Base-by-base conservation (phyloP, 108 stramenopile genomes). In the Tribonema minus region DNA sequence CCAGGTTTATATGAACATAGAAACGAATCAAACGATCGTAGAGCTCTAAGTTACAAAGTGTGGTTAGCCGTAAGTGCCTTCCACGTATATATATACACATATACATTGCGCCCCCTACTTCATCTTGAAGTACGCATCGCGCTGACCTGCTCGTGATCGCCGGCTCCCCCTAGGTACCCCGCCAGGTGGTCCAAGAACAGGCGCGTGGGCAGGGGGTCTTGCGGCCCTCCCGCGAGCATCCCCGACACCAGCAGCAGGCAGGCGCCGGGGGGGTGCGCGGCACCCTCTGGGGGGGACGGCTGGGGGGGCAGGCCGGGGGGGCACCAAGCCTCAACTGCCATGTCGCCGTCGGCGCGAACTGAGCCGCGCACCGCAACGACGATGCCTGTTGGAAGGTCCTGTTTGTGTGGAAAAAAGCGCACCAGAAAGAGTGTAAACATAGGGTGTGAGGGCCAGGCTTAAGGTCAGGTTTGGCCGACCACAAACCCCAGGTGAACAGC, bases 321-420 rank as follows among this genome's bases (percentile, higher is more conserved):
- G 68, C 83, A 84, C 59, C 62, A 82, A 29, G 35, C 82, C 12
- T 35, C 69, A 1, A 86, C 85, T n/a, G 28, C 23, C 31, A 87
- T 58, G 9, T 34, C 58, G 27, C 87, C 87, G 39, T 76, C 38
- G 29, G 28, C 63, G 3, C 32, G 33, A 36, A 85, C 74, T 26
- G 20, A 26, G 27, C 87, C 87, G 31, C 33, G 37, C 0, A 82
- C 73, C 2, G 80, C 87, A 20, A 86, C 76, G 2, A 78, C 81
- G 36, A 87, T 28, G 1, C 87, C 87, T 27, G 82, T 82, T n/a
- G n/a, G n/a, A n/a, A n/a, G n/a, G n/a, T n/a, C n/a, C n/a, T n/a
- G n/a, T n/a, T n/a, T n/a, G n/a, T n/a, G n/a, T n/a, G n/a, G n/a
- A n/a, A n/a, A n/a, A n/a, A n/a, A n/a, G n/a, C n/a, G n/a, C n/a